A percentile compares a stretch with the other conserved stretches of the same genome.
Evolutionary conservation across 768 basidiomycete genomes (phyloP).

Genomic region (Leccinum barrowsii): DNA sequence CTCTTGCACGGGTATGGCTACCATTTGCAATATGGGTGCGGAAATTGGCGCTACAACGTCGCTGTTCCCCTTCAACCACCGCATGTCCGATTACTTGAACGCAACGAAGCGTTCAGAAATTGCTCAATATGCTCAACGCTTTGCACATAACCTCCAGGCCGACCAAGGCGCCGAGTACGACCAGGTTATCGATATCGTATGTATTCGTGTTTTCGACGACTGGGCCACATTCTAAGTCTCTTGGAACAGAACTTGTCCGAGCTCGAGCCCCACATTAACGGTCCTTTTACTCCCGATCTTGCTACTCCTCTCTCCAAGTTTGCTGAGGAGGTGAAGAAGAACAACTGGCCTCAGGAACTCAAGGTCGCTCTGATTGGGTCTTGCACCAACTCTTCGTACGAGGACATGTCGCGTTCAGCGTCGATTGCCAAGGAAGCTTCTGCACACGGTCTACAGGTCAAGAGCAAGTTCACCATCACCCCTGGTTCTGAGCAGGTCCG

Average conservation of each 20-base stretch:
- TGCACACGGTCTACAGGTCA: constrained; percentile 79
- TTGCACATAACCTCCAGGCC: constrained; percentile 86
- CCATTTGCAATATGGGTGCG: constrained; percentile 99
- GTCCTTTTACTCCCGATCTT: constrained; percentile 99
- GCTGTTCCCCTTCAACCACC: constrained; percentile 95
- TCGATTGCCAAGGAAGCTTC: constrained; percentile 89
- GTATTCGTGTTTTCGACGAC: constrained; percentile 24
- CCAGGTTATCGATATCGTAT: constrained; percentile 84
- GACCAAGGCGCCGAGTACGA: constrained; percentile 93
- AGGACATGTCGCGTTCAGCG: constrained; percentile 98
- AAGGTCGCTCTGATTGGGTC: constrained; percentile 98
- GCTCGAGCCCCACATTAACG: constrained; percentile 99
- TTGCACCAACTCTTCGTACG: constrained; percentile 99
- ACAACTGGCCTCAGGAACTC: constrained; percentile 95
- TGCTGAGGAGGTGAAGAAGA: constrained; percentile 85
- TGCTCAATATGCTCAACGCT: constrained; percentile 82
- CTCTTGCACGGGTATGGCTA: constrained; percentile 98
- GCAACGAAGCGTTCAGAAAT: constrained; percentile 92
- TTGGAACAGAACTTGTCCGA: constrained; percentile 77
- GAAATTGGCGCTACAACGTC: constrained; percentile 99
- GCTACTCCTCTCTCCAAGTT: constrained; percentile 98
- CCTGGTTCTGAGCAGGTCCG: constrained; percentile 98
- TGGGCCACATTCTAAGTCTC: not conserved
- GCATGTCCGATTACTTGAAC: constrained; percentile 90
- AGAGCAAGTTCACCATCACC: constrained; percentile 97